phyloP scores from a whole-genome alignment of 1,139 yeast genomes.

The Magnusiomyces tetraspermus region DNA sequence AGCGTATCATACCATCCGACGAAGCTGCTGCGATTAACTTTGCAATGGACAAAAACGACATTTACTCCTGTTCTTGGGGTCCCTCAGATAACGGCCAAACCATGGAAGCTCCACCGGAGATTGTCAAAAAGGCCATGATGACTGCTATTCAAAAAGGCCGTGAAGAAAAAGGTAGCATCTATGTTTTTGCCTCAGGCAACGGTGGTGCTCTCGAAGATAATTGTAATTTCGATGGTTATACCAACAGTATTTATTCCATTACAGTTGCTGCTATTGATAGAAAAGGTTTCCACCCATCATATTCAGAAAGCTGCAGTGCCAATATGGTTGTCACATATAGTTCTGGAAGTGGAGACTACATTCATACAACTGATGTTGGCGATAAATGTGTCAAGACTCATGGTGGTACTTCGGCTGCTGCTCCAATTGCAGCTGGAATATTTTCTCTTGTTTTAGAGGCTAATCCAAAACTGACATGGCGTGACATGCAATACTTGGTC shows the following conservation, averaged over 20 bases:
- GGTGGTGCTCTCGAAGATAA: conserved; percentile 80
- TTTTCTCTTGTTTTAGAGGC: conserved; percentile 72
- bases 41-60: conserved; percentile 71
- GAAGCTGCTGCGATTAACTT: conserved; percentile 85
- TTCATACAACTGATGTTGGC: conserved; percentile 77
- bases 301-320: conserved; percentile 90
- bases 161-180: conserved; percentile 69
- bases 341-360: conserved; percentile 82
- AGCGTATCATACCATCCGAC: conserved; percentile 67
- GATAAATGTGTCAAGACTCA: conserved; percentile 64
- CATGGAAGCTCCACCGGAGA: conserved; percentile 69
- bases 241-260: conserved; percentile 88
- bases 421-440: conserved; percentile 95
- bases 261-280: conserved; percentile 93
- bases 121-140: conserved; percentile 73
- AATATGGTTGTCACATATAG: conserved; percentile 94
- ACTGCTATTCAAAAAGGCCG: conserved; percentile 86
- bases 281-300: conserved; percentile 73
- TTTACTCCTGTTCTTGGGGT: conserved; percentile 98
- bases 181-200: conserved; percentile 94
- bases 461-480: conserved; percentile 86
- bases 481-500: conserved; percentile 83
- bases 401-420: conserved; percentile 99
- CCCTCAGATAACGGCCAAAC: conserved; percentile 90
- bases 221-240: conserved; percentile 96